Evolutionary conservation across 2,329 filamentous ascomycete species (phyloP), one percentile per base, ranked within the genome.

Genomic region (Gliomastix tumulicola): DNA sequence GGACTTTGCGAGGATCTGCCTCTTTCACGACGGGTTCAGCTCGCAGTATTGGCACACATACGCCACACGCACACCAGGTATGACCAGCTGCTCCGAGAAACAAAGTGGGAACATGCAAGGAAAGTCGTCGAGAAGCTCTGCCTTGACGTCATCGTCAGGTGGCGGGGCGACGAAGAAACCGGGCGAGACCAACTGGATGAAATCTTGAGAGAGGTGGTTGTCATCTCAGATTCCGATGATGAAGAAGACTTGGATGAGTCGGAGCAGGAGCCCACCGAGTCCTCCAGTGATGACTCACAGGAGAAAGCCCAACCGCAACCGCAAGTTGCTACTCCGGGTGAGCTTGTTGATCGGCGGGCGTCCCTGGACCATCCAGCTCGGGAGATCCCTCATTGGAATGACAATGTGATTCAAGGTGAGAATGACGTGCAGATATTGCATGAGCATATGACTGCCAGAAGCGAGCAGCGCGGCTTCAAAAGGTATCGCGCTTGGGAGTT

Each of bases 151-250:
- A 71, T 83, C 54, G 72, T 82, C 65, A 82, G 82, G 71, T 83
- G 79, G 79, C 77, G 79, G 61, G 79, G 79, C 38, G 79, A 83
- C 47, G 79, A 83, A 54, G 79, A 83, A 53, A 82, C 72, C 15
- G 79, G 79, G 19, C 73, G 78, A 34, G 78, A 83, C 47, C 75
- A 82, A 52, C 66, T 82, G 13, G 78, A 82, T 40, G 77, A 82
- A 50, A 80, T 82, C 39, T 62, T 82, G 22, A 68, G 75, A 35
- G 79, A 83, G 54, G 75, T 82, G 10, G 74, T 82, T 36, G 71
- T 82, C 48, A 79, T 83, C 31, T 77, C 75, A n/a, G 74, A 78
- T 46, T 68, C 68, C 6, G 73, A 77, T 49, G 68, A 63, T 28
- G 66, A 65, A 4, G 56, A 60, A 13, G 61, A 65, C 5, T 53